These are phyloP conservation scores for Radiomyces spectabilis DNA, from an alignment of 192 early-diverging fungal genomes.

Conservation along the genomic window DNA sequence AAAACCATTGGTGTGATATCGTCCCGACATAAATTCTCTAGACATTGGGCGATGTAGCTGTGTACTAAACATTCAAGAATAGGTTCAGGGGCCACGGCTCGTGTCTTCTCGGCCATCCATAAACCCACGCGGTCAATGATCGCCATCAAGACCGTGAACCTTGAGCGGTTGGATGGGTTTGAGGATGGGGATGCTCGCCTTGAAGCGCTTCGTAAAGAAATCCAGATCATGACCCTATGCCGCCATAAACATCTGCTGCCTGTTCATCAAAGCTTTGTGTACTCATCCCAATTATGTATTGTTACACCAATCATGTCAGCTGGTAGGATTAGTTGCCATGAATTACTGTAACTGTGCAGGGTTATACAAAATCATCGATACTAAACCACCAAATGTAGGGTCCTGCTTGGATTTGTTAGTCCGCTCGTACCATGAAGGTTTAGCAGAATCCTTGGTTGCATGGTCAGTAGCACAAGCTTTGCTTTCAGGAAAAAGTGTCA, in stretches of 20 bases:
- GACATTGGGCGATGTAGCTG: too few relatives aligned
- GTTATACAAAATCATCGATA: too few relatives aligned
- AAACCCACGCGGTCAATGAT: constrained; percentile 7
- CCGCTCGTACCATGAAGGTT: background rate
- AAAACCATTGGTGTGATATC: background rate
- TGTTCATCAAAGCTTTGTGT: constrained; percentile 21
- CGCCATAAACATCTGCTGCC: constrained; percentile 18
- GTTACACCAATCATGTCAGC: constrained; percentile 28
- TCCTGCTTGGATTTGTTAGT: constrained; percentile 21
- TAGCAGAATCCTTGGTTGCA: constrained; percentile 15
- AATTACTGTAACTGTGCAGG: background rate
- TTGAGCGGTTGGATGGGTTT: constrained; percentile 1
- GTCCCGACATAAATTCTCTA: background rate
- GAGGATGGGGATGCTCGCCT: constrained; percentile 10
- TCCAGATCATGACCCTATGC: constrained; percentile 25
- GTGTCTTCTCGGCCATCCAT: constrained; percentile 14
- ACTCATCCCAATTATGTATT: constrained; percentile 19
- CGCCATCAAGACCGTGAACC: constrained; percentile 16
- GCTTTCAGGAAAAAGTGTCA: background rate
- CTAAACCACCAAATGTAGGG: constrained; percentile 14
- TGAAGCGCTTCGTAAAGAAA: constrained; percentile 17
- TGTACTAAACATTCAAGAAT: too few relatives aligned
- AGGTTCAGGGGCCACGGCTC: constrained; percentile 22
- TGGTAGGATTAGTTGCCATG: background rate
- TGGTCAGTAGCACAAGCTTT: too few relatives aligned